phyloP scores from a whole-genome alignment of 1,139 yeast genomes.

The Sugiyamaella xylanicola region DNA sequence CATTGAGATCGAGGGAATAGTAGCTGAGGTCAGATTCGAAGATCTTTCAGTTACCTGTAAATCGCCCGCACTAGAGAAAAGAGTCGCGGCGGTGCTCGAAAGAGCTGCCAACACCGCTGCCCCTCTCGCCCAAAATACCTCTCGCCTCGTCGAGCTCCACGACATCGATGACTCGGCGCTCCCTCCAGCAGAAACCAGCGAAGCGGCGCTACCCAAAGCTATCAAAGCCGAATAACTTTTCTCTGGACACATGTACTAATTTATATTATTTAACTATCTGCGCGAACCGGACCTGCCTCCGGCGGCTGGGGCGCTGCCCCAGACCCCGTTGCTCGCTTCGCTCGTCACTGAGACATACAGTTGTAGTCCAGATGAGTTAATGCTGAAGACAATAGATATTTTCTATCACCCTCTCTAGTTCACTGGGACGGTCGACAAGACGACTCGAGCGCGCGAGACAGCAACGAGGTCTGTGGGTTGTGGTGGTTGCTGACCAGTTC shows the following conservation, averaged over 20 bases:
- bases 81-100: constrained; percentile 77
- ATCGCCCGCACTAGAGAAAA: constrained; percentile 74
- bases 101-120: constrained; percentile 82
- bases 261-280: constrained; percentile 3
- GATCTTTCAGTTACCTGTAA: constrained; percentile 72
- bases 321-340: neutral
- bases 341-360: too few relatives aligned
- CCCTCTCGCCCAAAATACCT: constrained; percentile 54
- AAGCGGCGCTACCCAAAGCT: neutral
- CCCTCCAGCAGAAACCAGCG: neutral
- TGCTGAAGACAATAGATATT: too few relatives aligned
- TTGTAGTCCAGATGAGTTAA: too few relatives aligned
- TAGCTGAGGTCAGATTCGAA: constrained; percentile 67
- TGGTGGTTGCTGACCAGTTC: too few relatives aligned
- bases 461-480: too few relatives aligned
- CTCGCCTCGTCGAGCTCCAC: constrained; percentile 17
- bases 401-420: neutral
- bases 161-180: constrained; percentile 10
- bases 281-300: constrained; percentile 3
- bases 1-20: constrained; percentile 69
- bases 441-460: too few relatives aligned
- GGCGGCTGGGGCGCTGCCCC: neutral
- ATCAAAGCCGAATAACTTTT: constrained; percentile 11
- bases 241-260: neutral
- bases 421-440: too few relatives aligned